Evolutionary conservation across 2,329 filamentous ascomycete species (phyloP).

Genomic region (Gnomoniopsis smithogilvyi): DNA sequence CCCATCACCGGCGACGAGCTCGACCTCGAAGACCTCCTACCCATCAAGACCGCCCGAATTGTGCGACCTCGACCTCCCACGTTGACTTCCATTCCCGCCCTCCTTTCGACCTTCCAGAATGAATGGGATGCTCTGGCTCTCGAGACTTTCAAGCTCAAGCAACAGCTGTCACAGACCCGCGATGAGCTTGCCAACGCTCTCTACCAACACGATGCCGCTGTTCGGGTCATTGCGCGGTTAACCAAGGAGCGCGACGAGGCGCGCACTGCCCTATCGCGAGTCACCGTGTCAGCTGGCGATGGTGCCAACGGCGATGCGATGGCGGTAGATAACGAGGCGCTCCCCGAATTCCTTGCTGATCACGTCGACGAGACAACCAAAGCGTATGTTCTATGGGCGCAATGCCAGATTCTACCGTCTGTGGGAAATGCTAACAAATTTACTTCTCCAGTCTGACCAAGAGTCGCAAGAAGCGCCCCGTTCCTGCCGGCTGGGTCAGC

Average conservation of each 20-base stretch:
- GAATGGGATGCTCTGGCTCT: constrained; percentile 95
- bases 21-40: constrained; percentile 78
- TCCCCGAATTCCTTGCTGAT: constrained; percentile 68
- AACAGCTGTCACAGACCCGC: constrained; percentile 83
- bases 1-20: constrained; percentile 86
- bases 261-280: constrained; percentile 79
- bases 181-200: constrained; percentile 92
- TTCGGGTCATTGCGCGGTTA: constrained; percentile 87
- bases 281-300: constrained; percentile 62
- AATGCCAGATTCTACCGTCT: background rate
- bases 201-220: constrained; percentile 97
- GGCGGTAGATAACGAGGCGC: constrained; percentile 79
- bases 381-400: constrained; percentile 52
- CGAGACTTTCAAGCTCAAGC: constrained; percentile 86
- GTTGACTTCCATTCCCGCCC: constrained; percentile 91
- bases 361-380: constrained; percentile 79
- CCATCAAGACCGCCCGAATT: constrained; percentile 77
- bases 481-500: constrained; percentile 83
- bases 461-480: constrained; percentile 81
- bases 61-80: constrained; percentile 89
- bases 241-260: constrained; percentile 93
- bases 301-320: constrained; percentile 73
- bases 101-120: constrained; percentile 93
- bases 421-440: background rate
- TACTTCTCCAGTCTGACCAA: constrained; percentile 66